Conservation (phyloP, 179 eudicot genomes). For the Sideroxylon spinosum region DNA sequence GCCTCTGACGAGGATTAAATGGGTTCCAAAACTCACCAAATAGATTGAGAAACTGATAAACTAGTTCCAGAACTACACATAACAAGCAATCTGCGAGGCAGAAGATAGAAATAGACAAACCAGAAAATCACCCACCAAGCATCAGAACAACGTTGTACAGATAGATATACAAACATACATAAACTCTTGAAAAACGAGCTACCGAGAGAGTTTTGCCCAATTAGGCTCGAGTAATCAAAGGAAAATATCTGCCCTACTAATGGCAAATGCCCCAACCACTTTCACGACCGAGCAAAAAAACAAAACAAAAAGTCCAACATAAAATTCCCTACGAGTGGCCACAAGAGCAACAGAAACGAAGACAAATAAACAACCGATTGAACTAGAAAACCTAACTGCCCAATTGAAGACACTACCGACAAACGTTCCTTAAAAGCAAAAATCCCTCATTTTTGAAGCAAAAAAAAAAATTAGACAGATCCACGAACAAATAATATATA, state of each 20-base stretch:
- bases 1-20: background rate
- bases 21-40: background rate
- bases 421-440: background rate
- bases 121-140: too few species aligned
- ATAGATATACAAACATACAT: too few species aligned
- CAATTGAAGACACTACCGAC: background rate
- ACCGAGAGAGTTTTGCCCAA: background rate
- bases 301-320: background rate
- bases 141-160: too few species aligned
- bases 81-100: background rate
- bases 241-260: background rate
- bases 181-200: background rate
- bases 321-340: background rate
- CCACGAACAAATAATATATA: background rate
- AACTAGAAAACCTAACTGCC: slow-evolving; percentile 15
- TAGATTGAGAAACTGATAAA: background rate
- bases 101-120: too few species aligned
- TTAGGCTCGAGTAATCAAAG: background rate
- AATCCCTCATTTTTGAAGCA: background rate
- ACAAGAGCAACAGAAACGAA: background rate
- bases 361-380: background rate
- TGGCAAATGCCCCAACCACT: background rate
- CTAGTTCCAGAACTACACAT: background rate
- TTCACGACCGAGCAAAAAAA: background rate
- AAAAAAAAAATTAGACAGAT: slow-evolving; percentile 3